A percentile compares a stretch with the other conserved stretches of the same genome.
These are phyloP conservation scores for Penicillium flavigenum DNA, from an alignment of 495 filamentous ascomycete genomes.

Conservation along the genomic window DNA sequence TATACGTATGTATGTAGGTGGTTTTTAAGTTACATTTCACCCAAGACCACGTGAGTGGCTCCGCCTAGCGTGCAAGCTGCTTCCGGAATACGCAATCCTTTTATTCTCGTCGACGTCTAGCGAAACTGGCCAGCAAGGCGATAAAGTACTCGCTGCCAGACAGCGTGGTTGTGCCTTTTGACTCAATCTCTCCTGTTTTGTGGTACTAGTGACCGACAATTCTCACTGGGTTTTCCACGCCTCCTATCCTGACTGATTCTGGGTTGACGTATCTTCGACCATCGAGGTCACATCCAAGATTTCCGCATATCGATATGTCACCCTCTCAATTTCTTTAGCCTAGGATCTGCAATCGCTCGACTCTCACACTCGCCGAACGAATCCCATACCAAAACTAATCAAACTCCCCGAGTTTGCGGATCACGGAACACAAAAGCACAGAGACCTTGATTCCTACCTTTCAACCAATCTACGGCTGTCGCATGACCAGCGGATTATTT, in stretches of 20 bases:
- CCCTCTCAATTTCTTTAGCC: slow-evolving; percentile 6
- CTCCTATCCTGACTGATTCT: slow-evolving; percentile 7
- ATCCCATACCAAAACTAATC: not conserved
- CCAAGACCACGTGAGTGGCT: slow-evolving; percentile 14
- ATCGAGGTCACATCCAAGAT: slow-evolving; percentile 10
- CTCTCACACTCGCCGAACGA: slow-evolving; percentile 4
- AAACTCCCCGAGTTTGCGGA: slow-evolving; percentile 2
- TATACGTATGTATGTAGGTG: too few relatives aligned
- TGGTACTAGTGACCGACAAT: not conserved
- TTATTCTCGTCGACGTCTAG: not conserved
- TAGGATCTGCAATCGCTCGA: not conserved
- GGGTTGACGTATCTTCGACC: slow-evolving; percentile 3
- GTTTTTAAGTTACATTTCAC: not conserved
- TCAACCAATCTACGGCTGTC: slow-evolving; percentile 5
- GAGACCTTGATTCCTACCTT: not conserved
- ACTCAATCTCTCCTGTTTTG: not conserved
- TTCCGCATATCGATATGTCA: slow-evolving; percentile 9
- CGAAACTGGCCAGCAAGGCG: slow-evolving; percentile 3
- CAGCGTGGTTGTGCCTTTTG: not conserved
- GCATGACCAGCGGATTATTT: slow-evolving; percentile 1
- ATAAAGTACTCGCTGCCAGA: not conserved
- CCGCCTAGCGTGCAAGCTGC: slow-evolving; percentile 6
- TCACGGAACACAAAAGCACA: slow-evolving; percentile 1
- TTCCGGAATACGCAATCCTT: slow-evolving; percentile 20
- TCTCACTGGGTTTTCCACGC: not conserved